Percentiles rank a stretch among this genome's conserved stretches.
These are phyloP conservation scores for Pseudofabraea citricarpa DNA, from an alignment of 2,329 filamentous ascomycete genomes.

Conservation along the genomic window DNA sequence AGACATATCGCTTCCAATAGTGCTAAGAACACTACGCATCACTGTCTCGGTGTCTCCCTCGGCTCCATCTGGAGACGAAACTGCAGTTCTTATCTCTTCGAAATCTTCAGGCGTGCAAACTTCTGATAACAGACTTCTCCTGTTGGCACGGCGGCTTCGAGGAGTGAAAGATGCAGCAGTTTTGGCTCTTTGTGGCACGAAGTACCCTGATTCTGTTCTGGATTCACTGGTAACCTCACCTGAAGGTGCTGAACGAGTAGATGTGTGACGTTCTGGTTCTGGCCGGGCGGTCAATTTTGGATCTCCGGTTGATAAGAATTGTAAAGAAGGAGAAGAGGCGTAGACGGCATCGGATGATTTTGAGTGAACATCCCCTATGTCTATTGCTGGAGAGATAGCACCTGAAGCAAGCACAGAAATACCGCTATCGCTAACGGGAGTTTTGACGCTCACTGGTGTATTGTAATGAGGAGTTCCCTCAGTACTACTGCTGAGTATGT, in stretches of 20 bases:
- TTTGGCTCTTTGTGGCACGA: slow-evolving; percentile 2
- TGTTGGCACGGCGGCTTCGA: slow-evolving; percentile 5
- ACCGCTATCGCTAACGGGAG: background rate
- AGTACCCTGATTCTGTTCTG: background rate
- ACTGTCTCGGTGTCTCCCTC: background rate
- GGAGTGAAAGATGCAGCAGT: slow-evolving; percentile 9
- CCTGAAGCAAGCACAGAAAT: slow-evolving; percentile 2
- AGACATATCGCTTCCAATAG: slow-evolving; percentile 10
- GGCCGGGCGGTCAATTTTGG: no score
- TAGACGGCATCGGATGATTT: no score
- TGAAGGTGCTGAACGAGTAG: no score
- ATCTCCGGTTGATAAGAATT: no score
- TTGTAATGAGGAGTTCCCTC: slow-evolving; percentile 9
- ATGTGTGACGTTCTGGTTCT: no score
- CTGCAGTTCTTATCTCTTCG: background rate
- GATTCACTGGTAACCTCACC: no score
- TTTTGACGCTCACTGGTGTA: slow-evolving; percentile 3
- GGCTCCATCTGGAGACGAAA: background rate
- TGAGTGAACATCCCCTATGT: no score
- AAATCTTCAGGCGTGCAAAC: slow-evolving; percentile 20
- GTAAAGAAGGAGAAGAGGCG: no score
- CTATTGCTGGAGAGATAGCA: no score
- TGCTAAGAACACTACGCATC: slow-evolving; percentile 11
- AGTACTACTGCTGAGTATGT: slow-evolving; percentile 22
- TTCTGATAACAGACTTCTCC: slow-evolving; percentile 24